A percentile compares a stretch with the other conserved stretches of the same genome.
These are phyloP conservation scores for Venturia nashicola DNA, from an alignment of 2,329 filamentous ascomycete species.

Conservation along the genomic window DNA sequence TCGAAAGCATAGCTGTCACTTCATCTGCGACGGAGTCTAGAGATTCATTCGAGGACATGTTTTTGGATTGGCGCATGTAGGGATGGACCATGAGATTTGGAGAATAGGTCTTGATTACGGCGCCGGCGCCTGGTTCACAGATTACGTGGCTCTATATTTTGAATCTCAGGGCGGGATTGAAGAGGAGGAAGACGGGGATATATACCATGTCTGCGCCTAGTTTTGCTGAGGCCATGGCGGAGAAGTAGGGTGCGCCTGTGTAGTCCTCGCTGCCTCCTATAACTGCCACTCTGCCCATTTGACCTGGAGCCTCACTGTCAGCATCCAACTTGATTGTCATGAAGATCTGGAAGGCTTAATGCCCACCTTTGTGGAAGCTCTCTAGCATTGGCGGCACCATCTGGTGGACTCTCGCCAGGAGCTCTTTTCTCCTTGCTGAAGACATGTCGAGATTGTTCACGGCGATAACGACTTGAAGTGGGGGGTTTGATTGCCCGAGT, in stretches of 20 bases:
- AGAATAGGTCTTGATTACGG: constrained; percentile 93
- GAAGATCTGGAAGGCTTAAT: not conserved
- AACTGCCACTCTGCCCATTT: constrained; percentile 82
- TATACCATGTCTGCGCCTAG: constrained; percentile 80
- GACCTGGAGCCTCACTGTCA: constrained; percentile 43
- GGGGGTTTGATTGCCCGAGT: not conserved
- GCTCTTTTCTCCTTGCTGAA: constrained; percentile 54
- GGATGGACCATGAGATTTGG: constrained; percentile 98
- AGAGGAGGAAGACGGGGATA: not conserved
- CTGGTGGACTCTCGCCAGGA: constrained; percentile 70
- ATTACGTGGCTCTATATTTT: constrained; percentile 69
- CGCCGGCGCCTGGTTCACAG: constrained; percentile 73
- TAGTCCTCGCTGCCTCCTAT: constrained; percentile 95
- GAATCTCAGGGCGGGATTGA: not conserved
- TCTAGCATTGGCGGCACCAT: constrained; percentile 93
- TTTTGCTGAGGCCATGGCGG: constrained; percentile 87
- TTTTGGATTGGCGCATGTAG: constrained; percentile 69
- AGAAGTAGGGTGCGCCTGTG: constrained; percentile 95
- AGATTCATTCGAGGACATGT: constrained; percentile 32
- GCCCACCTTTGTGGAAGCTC: constrained; percentile 82
- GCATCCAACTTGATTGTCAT: not conserved
- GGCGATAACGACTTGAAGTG: not conserved
- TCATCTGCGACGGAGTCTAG: constrained; percentile 51
- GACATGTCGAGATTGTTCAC: constrained; percentile 13
- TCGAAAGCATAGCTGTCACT: constrained; percentile 69